Conservation (phyloP, 805 yeast genomes). For the Yarrowia alimentaria region DNA sequence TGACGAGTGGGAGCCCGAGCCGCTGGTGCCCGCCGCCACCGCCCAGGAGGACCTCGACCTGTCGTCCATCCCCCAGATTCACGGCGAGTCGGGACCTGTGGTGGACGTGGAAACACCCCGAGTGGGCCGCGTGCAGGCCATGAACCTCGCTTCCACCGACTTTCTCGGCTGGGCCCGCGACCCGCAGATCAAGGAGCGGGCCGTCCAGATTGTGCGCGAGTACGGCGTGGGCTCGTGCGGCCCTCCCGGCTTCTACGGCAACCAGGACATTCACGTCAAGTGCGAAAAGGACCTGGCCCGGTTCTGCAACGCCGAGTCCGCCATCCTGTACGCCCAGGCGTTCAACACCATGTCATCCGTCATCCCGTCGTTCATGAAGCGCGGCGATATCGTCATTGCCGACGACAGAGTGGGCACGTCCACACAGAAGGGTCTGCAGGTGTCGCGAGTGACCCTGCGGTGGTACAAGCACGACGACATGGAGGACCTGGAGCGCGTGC, state of each 20-base stretch:
- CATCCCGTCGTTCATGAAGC: constrained; percentile 86
- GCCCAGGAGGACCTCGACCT: constrained; percentile 61
- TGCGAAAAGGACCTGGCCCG: constrained; percentile 72
- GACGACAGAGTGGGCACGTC: constrained; percentile 75
- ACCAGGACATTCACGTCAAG: constrained; percentile 84
- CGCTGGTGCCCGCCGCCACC: constrained; percentile 56
- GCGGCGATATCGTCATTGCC: constrained; percentile 90
- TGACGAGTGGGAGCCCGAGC: constrained; percentile 91
- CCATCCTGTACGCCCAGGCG: constrained; percentile 91
- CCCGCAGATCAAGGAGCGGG: constrained; percentile 49
- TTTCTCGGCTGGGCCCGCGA: constrained; percentile 60
- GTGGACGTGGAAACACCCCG: constrained; percentile 32
- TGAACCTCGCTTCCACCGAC: constrained; percentile 72
- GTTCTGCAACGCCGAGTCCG: constrained; percentile 72
- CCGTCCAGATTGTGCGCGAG: constrained; percentile 55
- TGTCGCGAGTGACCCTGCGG: constrained; percentile 81
- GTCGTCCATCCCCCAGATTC: constrained; percentile 59
- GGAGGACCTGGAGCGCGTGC: constrained; percentile 70
- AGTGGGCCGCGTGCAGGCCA: constrained; percentile 40
- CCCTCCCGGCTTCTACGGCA: constrained; percentile 96
- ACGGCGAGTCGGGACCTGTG: constrained; percentile 52
- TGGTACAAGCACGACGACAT: constrained; percentile 87
- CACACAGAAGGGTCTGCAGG: constrained; percentile 81
- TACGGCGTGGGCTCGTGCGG: constrained; percentile 98
- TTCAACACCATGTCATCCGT: constrained; percentile 83